phyloP scores from a whole-genome alignment of 495 filamentous ascomycete genomes.

The Neurospora africana region DNA sequence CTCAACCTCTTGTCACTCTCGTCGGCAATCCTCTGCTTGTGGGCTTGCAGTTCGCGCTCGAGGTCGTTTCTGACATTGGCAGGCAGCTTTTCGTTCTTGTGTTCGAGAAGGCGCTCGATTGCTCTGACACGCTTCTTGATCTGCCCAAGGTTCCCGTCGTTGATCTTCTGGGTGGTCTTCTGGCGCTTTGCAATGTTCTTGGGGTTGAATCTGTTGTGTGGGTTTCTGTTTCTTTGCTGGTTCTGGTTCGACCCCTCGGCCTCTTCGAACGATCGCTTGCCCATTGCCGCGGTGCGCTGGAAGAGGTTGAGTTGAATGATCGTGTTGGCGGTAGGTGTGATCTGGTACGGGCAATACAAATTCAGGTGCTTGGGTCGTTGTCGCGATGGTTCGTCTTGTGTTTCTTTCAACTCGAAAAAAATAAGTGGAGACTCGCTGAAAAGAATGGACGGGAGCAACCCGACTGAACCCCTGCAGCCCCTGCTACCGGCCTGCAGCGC shows the following conservation, averaged over 20 bases:
- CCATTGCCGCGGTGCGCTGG: constrained; percentile 4
- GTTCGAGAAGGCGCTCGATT: constrained; percentile 51
- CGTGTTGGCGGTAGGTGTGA: background rate
- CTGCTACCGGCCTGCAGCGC: background rate
- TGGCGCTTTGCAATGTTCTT: constrained; percentile 19
- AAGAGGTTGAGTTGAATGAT: background rate
- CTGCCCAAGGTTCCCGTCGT: constrained; percentile 27
- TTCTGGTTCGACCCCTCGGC: constrained; percentile 12
- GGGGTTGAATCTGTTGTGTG: background rate
- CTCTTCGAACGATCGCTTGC: constrained; percentile 10
- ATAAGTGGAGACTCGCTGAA: background rate
- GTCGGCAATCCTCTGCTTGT: constrained; percentile 57
- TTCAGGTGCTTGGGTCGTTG: background rate
- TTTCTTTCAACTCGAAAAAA: background rate
- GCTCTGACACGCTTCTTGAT: constrained; percentile 52
- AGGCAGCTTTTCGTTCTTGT: constrained; percentile 48
- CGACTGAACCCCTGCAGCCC: background rate
- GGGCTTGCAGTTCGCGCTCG: constrained; percentile 69
- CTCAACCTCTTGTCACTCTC: constrained; percentile 47
- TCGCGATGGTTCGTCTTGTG: background rate
- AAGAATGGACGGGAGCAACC: background rate
- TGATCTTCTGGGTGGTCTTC: constrained; percentile 21
- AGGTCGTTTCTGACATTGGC: constrained; percentile 64
- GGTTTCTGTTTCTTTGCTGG: constrained; percentile 3
- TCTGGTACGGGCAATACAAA: background rate